These are phyloP conservation scores for Aspergillus heteromorphus DNA, from an alignment of 495 filamentous ascomycete species.

Conservation along the genomic window DNA sequence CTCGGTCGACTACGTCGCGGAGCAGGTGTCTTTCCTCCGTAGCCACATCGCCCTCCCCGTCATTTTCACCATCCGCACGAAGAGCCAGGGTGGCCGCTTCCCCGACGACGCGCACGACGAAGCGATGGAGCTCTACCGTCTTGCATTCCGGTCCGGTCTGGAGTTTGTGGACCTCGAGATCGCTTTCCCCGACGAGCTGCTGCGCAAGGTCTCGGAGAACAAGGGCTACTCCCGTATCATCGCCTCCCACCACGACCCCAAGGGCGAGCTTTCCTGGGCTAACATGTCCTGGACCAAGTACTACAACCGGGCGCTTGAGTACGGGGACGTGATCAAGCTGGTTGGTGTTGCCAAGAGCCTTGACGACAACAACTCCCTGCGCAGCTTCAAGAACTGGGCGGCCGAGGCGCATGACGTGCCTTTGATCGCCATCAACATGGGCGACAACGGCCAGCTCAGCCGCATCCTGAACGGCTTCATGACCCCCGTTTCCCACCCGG, in stretches of 20 bases:
- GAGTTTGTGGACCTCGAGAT: conserved; percentile 96
- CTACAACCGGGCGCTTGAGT: conserved; percentile 81
- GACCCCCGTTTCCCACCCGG: conserved; percentile 91
- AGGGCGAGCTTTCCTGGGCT: conserved; percentile 73
- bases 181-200: conserved; percentile 68
- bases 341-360: conserved; percentile 74
- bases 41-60: conserved; percentile 72
- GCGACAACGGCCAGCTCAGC: conserved; percentile 78
- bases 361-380: conserved; percentile 80
- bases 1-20: conserved; percentile 66
- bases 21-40: conserved; percentile 76
- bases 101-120: conserved; percentile 68
- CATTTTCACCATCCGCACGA: conserved; percentile 88
- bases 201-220: conserved; percentile 58
- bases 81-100: conserved; percentile 83
- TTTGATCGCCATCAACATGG: conserved; percentile 96
- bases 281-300: conserved; percentile 82
- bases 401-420: conserved; percentile 65
- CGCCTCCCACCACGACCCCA: conserved; percentile 89
- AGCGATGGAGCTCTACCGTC: conserved; percentile 65
- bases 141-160: conserved; percentile 74
- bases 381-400: conserved; percentile 76
- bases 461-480: conserved; percentile 87
- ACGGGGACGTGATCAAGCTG: conserved; percentile 91
- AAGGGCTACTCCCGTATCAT: conserved; percentile 79